Base-by-base conservation (phyloP, 306 rosid species). In the Corylus americana region DNA sequence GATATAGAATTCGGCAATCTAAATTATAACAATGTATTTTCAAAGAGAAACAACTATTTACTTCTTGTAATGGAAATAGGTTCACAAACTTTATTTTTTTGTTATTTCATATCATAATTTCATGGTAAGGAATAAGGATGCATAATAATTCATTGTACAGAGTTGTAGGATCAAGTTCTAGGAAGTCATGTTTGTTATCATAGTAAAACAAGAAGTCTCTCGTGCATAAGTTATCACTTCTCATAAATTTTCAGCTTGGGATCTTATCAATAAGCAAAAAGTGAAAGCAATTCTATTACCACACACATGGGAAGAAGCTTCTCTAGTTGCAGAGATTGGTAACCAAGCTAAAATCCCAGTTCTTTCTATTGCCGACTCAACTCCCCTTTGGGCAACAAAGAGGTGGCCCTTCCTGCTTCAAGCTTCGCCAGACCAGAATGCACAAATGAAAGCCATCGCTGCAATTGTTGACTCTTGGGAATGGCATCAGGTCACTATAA, bases 221-320 rank as follows among this genome's bases (percentile, higher is more conserved):
- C 22, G 35, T 64, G 70, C 22, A 11, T 10, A 25, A 11, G 48
- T 37, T 8, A 20, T 16, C 3, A 64, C 20, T 64, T 64, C 70
- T 63, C 16, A 63, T 14, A 9, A 8, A 62, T 80, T 69, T 68
- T 79, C 90, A 90, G 91, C 89, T 25, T 83, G 71, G 67, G 85
- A 82, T 74, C 88, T 90, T 27, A 83, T 86, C 55, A 51, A 31
- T 4, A 37, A 37, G 57, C 62, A 79, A 8, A 29, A 71, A 1
- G 89, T 84, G 25, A 74, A 86, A 75, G 93, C 84, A 20, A 81
- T 90, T 8, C 44, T 90, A 39, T 88, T 87, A 66, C 86, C 85
- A 0, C 82, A 74, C n/a, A 76, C 86, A 71, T 90, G 93, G 91
- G 90, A 86, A 78, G 86, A 74, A 55, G 78, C 85, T 20, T 74